These are phyloP conservation scores for Entomortierella lignicola DNA, from an alignment of 192 early-diverging fungal genomes.

Conservation along the genomic window DNA sequence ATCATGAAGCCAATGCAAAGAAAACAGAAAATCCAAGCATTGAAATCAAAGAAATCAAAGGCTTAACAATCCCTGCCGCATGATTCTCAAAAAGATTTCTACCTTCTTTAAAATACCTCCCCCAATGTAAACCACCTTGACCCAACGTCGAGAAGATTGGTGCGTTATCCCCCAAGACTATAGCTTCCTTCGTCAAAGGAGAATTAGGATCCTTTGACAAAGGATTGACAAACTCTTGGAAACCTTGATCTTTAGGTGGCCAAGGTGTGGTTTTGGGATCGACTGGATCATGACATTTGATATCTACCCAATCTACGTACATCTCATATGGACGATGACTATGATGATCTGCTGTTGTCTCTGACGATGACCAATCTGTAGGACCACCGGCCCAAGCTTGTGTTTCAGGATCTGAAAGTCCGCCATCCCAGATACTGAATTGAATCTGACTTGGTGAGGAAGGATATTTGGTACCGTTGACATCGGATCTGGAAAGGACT, in stretches of 20 bases:
- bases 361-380: constrained; percentile 59
- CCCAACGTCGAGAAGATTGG: constrained; percentile 30
- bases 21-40: no score
- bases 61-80: neutral
- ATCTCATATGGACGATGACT: constrained; percentile 58
- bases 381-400: constrained; percentile 69
- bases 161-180: constrained; percentile 37
- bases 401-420: constrained; percentile 63
- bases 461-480: constrained; percentile 62
- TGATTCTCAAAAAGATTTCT: neutral
- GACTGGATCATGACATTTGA: constrained; percentile 58
- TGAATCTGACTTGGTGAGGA: constrained; percentile 63
- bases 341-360: no score
- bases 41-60: no score
- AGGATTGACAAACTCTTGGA: constrained; percentile 38
- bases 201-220: constrained; percentile 13
- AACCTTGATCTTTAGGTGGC: constrained; percentile 41
- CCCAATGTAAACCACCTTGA: constrained; percentile 46
- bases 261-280: constrained; percentile 56
- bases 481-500: constrained; percentile 59
- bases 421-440: constrained; percentile 76
- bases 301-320: constrained; percentile 63
- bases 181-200: constrained; percentile 22
- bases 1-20: neutral
- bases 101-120: constrained; percentile 14